phyloP scores from a whole-genome alignment of 805 yeast species.

The Grigorovia transvaalensis region DNA sequence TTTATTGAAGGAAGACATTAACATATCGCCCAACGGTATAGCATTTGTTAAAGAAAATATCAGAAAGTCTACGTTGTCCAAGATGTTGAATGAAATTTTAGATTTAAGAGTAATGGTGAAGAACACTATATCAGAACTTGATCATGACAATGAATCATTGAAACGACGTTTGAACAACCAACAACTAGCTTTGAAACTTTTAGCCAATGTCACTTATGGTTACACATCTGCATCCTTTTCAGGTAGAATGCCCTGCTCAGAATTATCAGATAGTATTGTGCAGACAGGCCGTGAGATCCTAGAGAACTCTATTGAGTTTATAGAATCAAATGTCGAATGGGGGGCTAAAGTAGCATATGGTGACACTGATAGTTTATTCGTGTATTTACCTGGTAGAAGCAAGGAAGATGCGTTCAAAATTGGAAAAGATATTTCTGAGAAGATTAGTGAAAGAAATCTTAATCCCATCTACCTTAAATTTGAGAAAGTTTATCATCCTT shows the following conservation, averaged over 20 bases:
- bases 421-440: slow-evolving; percentile 60
- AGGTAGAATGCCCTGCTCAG: slow-evolving; percentile 96
- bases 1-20: slow-evolving; percentile 43
- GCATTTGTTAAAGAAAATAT: slow-evolving; percentile 59
- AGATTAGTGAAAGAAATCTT: slow-evolving; percentile 59
- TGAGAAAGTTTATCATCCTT: slow-evolving; percentile 88
- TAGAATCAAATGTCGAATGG: slow-evolving; percentile 52
- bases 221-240: slow-evolving; percentile 90
- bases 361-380: slow-evolving; percentile 90
- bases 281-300: slow-evolving; percentile 82
- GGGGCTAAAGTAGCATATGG: slow-evolving; percentile 94
- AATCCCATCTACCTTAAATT: slow-evolving; percentile 75
- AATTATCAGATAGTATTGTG: slow-evolving; percentile 89
- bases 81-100: slow-evolving; percentile 75
- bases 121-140: slow-evolving; percentile 50
- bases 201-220: slow-evolving; percentile 95
- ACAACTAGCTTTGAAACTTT: slow-evolving; percentile 77
- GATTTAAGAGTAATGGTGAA: slow-evolving; percentile 75
- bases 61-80: slow-evolving; percentile 65
- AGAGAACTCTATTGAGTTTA: slow-evolving; percentile 54
- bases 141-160: slow-evolving; percentile 35
- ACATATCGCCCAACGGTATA: slow-evolving; percentile 78
- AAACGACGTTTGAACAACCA: slow-evolving; percentile 55
- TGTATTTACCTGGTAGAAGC: slow-evolving; percentile 76
- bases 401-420: slow-evolving; percentile 64